Conservation (phyloP, 2,329 filamentous ascomycete species). For the Calonectria honghensis region DNA sequence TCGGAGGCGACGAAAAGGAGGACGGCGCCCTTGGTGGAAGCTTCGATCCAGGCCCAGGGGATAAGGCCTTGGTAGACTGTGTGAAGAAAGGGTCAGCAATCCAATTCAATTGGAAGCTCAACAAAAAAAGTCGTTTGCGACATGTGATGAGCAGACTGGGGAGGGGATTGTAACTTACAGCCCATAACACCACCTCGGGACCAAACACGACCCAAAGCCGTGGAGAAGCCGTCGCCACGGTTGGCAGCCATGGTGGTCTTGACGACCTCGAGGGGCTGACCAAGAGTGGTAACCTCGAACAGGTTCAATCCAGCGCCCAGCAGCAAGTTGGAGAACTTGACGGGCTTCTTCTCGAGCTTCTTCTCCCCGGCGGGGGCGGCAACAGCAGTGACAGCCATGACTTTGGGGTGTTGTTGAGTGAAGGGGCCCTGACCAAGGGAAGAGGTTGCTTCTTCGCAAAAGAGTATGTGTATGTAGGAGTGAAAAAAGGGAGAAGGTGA, state of each 20-base stretch:
- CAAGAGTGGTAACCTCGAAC: conserved; percentile 85
- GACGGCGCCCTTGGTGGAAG: conserved; percentile 98
- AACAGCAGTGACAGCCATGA: conserved; percentile 78
- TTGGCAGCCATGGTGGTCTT: conserved; percentile 99
- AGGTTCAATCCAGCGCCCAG: conserved; percentile 95
- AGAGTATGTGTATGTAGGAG: conserved; percentile 44
- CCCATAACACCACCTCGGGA: conserved; percentile 92
- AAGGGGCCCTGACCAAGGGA: conserved; percentile 99
- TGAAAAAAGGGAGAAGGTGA: conserved; percentile 39
- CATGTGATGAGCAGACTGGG: not conserved
- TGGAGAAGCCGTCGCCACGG: conserved; percentile 88
- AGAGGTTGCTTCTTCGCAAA: conserved; percentile 88
- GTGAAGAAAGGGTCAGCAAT: conserved; percentile 55
- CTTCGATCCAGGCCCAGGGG: conserved; percentile 99
- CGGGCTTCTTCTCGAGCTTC: conserved; percentile 96
- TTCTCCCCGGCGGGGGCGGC: conserved; percentile 69
- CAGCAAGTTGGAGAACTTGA: conserved; percentile 99
- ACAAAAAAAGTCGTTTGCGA: conserved; percentile 3
- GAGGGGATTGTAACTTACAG: conserved; percentile 78
- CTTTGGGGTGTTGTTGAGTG: conserved; percentile 69
- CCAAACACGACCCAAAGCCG: conserved; percentile 92
- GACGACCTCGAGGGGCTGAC: conserved; percentile 94
- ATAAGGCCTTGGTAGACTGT: conserved; percentile 99
- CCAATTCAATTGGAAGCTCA: not conserved
- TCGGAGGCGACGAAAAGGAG: conserved; percentile 99